A percentile compares a stretch with the other conserved stretches of the same genome.
Evolutionary conservation across 345 rosid species (phyloP).

Genomic region (Streptanthus diversifolius): DNA sequence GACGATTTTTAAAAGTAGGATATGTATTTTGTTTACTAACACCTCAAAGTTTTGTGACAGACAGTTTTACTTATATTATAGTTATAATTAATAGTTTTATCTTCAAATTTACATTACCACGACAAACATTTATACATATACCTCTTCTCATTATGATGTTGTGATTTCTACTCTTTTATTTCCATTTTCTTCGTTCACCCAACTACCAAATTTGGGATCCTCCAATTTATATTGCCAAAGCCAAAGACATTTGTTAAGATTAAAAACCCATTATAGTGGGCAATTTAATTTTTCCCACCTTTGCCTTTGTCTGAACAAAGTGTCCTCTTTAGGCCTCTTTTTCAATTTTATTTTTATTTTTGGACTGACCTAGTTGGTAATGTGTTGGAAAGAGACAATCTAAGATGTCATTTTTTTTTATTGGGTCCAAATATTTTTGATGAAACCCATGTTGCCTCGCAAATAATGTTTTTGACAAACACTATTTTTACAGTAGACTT

Average conservation of each 20-base stretch:
- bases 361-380: constrained; percentile 37
- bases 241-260: constrained; percentile 21
- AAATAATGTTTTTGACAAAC: constrained; percentile 28
- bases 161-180: constrained; percentile 27
- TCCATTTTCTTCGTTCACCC: constrained; percentile 17
- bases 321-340: constrained; percentile 35
- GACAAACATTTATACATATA: too few species aligned
- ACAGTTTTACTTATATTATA: too few species aligned
- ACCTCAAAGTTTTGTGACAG: not conserved
- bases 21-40: not conserved
- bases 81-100: too few species aligned
- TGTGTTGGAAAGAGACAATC: constrained; percentile 41
- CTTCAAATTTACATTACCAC: too few species aligned
- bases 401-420: constrained; percentile 21
- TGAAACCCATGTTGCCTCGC: constrained; percentile 31
- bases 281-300: constrained; percentile 32
- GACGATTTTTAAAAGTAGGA: not conserved
- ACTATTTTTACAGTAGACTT: constrained; percentile 7
- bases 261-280: constrained; percentile 29
- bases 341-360: constrained; percentile 21
- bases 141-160: constrained; percentile 20
- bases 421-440: constrained; percentile 12
- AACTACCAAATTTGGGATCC: constrained; percentile 35
- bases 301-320: constrained; percentile 73
- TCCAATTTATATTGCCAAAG: constrained; percentile 28